These are phyloP conservation scores for Naganishia kalamii DNA, from an alignment of 768 basidiomycete genomes.

Conservation along the genomic window DNA sequence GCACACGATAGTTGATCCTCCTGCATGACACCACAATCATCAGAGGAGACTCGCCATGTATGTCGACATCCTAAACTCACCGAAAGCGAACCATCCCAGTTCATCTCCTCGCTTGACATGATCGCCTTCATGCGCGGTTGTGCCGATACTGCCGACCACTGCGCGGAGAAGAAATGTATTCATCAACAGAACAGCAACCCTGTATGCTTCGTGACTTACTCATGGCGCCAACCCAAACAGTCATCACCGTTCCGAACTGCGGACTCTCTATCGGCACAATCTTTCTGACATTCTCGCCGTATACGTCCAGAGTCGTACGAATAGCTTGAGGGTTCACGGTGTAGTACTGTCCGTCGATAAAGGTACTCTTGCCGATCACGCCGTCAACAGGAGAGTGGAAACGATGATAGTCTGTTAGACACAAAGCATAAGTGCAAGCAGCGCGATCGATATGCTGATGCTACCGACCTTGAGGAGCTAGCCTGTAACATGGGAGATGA, in stretches of 20 bases:
- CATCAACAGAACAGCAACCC: not conserved
- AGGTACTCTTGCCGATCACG: conserved; percentile 69
- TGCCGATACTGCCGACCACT: conserved; percentile 74
- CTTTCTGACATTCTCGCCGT: conserved; percentile 88
- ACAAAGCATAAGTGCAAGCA: not conserved
- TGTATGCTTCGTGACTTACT: conserved; percentile 33
- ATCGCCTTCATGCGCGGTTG: conserved; percentile 79
- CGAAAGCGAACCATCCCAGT: conserved; percentile 91
- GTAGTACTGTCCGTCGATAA: conserved; percentile 87
- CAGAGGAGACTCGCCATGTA: not conserved
- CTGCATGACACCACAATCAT: conserved; percentile 46
- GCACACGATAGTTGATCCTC: conserved; percentile 85
- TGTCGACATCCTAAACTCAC: conserved; percentile 50
- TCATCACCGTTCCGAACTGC: conserved; percentile 85
- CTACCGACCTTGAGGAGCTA: conserved; percentile 59
- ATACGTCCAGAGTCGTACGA: conserved; percentile 79
- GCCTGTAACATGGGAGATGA: conserved; percentile 21
- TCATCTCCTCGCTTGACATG: conserved; percentile 76
- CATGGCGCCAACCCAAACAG: conserved; percentile 54
- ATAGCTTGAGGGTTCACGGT: conserved; percentile 98
- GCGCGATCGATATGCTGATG: not conserved
- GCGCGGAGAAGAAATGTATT: not conserved
- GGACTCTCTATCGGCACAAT: conserved; percentile 85
- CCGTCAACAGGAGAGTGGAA: conserved; percentile 53
- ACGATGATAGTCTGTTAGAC: conserved; percentile 69